phyloP scores from a whole-genome alignment of 2,329 filamentous ascomycete genomes.

The Myotisia sp. region DNA sequence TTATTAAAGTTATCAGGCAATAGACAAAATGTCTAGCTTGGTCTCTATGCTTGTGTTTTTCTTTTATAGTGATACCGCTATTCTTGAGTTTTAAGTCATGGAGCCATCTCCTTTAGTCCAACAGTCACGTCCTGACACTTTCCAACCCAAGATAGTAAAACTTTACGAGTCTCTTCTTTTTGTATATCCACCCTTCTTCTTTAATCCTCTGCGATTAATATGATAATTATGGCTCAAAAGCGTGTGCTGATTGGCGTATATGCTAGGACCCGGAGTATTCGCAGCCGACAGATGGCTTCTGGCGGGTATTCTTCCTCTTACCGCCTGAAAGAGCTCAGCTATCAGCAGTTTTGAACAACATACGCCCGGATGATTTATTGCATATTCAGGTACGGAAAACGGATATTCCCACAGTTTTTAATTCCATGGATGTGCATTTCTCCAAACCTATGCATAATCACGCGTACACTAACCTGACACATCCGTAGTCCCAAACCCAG shows the following conservation, averaged over 20 bases:
- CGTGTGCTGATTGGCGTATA: neutral
- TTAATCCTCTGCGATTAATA: neutral
- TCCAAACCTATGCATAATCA: neutral
- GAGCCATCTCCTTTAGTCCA: slow-evolving; percentile 87
- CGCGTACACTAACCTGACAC: neutral
- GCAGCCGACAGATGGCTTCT: slow-evolving; percentile 78
- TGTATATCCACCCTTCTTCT: slow-evolving; percentile 23
- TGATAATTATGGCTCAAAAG: slow-evolving; percentile 20
- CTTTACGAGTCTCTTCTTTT: slow-evolving; percentile 74
- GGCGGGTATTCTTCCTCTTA: slow-evolving; percentile 88
- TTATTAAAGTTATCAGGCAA: too few species aligned
- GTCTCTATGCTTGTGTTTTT: too few species aligned
- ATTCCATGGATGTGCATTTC: slow-evolving; percentile 1
- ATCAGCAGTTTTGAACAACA: slow-evolving; percentile 51
- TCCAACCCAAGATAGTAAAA: slow-evolving; percentile 85
- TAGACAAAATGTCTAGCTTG: too few species aligned
- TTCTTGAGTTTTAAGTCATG: slow-evolving; percentile 37
- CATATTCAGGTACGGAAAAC: slow-evolving; percentile 55
- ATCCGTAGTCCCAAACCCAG: slow-evolving; percentile 49
- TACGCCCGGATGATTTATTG: slow-evolving; percentile 61
- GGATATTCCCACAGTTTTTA: too few species aligned
- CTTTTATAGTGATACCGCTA: too few species aligned
- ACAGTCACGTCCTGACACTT: slow-evolving; percentile 75
- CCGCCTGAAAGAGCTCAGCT: slow-evolving; percentile 61
- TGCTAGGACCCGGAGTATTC: slow-evolving; percentile 8